Evolutionary conservation across 176 grass and related monocot species (phyloP).

Genomic region (Avena atlantica): DNA sequence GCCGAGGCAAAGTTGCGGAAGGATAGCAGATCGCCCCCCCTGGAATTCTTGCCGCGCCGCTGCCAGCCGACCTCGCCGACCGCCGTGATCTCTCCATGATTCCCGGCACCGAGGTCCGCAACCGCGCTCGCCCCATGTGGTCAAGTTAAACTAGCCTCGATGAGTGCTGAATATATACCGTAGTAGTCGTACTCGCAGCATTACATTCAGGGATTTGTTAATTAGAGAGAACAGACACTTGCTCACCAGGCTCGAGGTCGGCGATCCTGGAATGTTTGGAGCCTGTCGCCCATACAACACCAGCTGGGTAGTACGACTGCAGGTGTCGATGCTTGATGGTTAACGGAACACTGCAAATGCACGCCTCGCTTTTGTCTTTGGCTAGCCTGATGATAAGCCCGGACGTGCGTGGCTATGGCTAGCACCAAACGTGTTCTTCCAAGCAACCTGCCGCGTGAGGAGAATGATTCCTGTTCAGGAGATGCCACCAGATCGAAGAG

Average conservation of each 20-base stretch:
- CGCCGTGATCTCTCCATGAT: conserved; percentile 10
- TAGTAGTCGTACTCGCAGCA: no score
- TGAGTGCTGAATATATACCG: no score
- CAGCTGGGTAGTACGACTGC: neutral
- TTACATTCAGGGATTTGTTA: neutral
- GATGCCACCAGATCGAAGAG: neutral
- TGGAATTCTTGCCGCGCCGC: neutral
- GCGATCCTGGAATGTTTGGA: conserved; percentile 25
- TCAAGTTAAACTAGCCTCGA: no score
- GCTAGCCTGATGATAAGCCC: neutral
- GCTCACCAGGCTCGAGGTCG: neutral
- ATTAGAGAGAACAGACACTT: neutral
- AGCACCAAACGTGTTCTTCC: neutral
- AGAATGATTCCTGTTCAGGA: neutral
- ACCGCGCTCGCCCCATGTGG: no score
- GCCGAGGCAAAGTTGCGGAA: no score
- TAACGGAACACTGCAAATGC: neutral
- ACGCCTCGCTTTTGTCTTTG: neutral
- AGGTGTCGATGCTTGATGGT: neutral
- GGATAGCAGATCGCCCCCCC: no score
- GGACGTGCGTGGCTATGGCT: neutral
- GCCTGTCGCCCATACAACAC: neutral
- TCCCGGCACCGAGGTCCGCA: neutral
- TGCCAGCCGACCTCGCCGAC: neutral
- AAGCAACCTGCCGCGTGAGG: neutral